phyloP scores from a whole-genome alignment of 306 rosid genomes.

The apple (Malus domestica) region ASM211411v1 NC_041798.1:29447501-29448000 shows the following conservation, averaged over 20 bases:
- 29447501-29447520: conserved; percentile 61
- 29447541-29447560: conserved; percentile 91
- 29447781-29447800: conserved; percentile 81
- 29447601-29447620: conserved; percentile 96
- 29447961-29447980: conserved; percentile 85
- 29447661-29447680: conserved; percentile 88
- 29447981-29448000: conserved; percentile 77
- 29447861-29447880: conserved; percentile 82
- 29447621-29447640: conserved; percentile 90
- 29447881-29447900: conserved; percentile 78
- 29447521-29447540: conserved; percentile 90
- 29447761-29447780: conserved; percentile 99
- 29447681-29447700: conserved; percentile 94
- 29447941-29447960: conserved; percentile 81
- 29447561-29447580: conserved; percentile 85
- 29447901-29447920: conserved; percentile 87
- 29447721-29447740: conserved; percentile 90
- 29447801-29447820: conserved; percentile 88
- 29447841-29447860: conserved; percentile 69
- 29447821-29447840: conserved; percentile 94
- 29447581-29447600: conserved; percentile 89
- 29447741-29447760: conserved; percentile 96
- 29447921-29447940: conserved; percentile 80
- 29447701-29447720: conserved; percentile 92
- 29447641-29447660: conserved; percentile 86